These are phyloP conservation scores for Chrysanthemum lavandulifolium DNA, from an alignment of 129 eudicot species.

Conservation along the genomic window DNA sequence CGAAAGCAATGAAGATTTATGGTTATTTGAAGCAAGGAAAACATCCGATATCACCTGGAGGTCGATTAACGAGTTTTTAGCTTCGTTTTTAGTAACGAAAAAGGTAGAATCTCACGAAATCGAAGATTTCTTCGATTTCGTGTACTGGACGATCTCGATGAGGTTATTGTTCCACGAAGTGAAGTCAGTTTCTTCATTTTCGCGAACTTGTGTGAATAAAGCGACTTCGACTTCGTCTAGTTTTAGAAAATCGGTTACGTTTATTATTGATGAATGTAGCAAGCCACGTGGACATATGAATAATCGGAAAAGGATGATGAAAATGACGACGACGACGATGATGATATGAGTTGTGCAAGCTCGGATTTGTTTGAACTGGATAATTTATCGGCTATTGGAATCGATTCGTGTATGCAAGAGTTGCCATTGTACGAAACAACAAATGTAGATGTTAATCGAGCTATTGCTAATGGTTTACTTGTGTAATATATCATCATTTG, in stretches of 20 bases:
- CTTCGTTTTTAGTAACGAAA: conserved; percentile 56
- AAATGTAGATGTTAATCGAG: conserved; percentile 57
- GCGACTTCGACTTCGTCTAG: conserved; percentile 46
- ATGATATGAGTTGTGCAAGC: conserved; percentile 59
- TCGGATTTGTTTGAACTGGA: conserved; percentile 90
- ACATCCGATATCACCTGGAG: conserved; percentile 84
- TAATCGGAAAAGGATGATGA: no score
- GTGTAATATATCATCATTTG: conserved; percentile 21
- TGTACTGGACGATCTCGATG: conserved; percentile 27
- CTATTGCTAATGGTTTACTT: conserved; percentile 55
- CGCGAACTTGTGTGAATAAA: conserved; percentile 69
- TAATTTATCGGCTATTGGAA: conserved; percentile 52
- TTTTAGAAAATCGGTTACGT: conserved; percentile 54
- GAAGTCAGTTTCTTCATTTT: conserved; percentile 64
- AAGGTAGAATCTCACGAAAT: conserved; percentile 29
- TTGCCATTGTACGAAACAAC: conserved; percentile 93
- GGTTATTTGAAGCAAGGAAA: conserved; percentile 65
- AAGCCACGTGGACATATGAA: conserved; percentile 43
- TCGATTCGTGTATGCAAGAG: conserved; percentile 57
- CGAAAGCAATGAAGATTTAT: conserved; percentile 65
- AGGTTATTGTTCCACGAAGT: background rate
- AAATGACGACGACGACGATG: no score
- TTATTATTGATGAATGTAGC: conserved; percentile 44
- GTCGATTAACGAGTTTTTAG: conserved; percentile 56
- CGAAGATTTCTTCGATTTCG: conserved; percentile 18